phyloP scores from a whole-genome alignment of 2,329 filamentous ascomycete species.

The Xenoacremonium recifei region DNA sequence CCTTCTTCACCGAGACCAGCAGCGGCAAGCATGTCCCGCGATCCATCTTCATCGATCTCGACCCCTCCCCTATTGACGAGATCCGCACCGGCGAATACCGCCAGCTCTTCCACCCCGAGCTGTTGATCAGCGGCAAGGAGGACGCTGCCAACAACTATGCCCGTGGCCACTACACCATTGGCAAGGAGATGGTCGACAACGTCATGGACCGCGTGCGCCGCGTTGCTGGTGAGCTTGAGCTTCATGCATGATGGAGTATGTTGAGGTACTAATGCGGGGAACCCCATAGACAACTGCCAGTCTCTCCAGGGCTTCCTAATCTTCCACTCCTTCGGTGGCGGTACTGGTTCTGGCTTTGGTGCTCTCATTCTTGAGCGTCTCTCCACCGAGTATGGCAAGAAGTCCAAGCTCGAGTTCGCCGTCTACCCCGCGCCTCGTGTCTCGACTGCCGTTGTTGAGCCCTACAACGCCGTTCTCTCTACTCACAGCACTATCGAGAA shows the following conservation, averaged over 20 bases:
- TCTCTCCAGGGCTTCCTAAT: slow-evolving; percentile 72
- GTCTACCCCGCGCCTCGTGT: slow-evolving; percentile 70
- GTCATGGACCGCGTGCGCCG: slow-evolving; percentile 70
- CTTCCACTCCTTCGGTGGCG: slow-evolving; percentile 74
- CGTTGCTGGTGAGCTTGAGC: slow-evolving; percentile 56
- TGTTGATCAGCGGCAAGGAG: slow-evolving; percentile 72
- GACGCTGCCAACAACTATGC: slow-evolving; percentile 78
- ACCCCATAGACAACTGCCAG: slow-evolving; percentile 63
- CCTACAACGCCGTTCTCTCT: slow-evolving; percentile 71
- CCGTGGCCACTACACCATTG: slow-evolving; percentile 73
- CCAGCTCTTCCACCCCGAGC: slow-evolving; percentile 70
- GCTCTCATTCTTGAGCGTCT: slow-evolving; percentile 71
- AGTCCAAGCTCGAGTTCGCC: slow-evolving; percentile 74
- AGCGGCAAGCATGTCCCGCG: slow-evolving; percentile 70
- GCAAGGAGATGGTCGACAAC: slow-evolving; percentile 72
- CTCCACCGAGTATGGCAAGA: slow-evolving; percentile 72
- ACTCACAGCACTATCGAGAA: slow-evolving; percentile 76
- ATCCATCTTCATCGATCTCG: slow-evolving; percentile 70
- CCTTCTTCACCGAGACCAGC: slow-evolving; percentile 73
- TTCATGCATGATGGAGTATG: neutral
- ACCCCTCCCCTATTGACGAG: slow-evolving; percentile 72
- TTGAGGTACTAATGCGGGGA: slow-evolving; percentile 11
- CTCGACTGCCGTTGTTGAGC: slow-evolving; percentile 70
- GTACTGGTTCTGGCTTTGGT: slow-evolving; percentile 71
- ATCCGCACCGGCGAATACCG: slow-evolving; percentile 68